phyloP scores from a whole-genome alignment of 306 rosid species.

The Cicer yamashitae region DNA sequence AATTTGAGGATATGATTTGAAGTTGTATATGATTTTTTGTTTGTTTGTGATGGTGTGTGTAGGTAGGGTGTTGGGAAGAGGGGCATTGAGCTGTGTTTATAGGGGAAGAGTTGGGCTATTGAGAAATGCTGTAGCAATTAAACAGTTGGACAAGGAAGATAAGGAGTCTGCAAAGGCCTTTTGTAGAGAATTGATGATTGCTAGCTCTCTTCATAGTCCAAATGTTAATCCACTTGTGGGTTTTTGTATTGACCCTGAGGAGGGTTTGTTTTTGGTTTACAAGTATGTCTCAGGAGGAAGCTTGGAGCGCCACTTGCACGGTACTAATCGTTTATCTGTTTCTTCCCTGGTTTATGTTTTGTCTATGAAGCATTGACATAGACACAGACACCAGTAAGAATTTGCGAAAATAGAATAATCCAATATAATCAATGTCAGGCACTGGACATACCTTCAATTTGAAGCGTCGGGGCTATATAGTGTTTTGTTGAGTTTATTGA shows the following conservation, averaged over 20 bases:
- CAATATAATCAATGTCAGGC: no score
- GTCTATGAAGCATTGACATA: no score
- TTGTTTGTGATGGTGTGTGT: slow-evolving; percentile 42
- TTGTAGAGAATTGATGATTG: slow-evolving; percentile 93
- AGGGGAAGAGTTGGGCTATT: slow-evolving; percentile 88
- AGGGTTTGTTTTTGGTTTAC: slow-evolving; percentile 90
- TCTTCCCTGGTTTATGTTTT: slow-evolving; percentile 17
- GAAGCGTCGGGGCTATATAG: no score
- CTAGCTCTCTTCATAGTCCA: slow-evolving; percentile 79
- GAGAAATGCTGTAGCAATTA: slow-evolving; percentile 83
- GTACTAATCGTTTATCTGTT: slow-evolving; percentile 31
- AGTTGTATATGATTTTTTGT: background rate
- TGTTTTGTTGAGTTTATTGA: slow-evolving; percentile 11
- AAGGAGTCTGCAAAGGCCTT: slow-evolving; percentile 91
- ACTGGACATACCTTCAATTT: no score
- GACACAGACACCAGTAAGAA: no score
- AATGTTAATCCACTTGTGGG: slow-evolving; percentile 82
- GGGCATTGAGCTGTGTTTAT: slow-evolving; percentile 91
- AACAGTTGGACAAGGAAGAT: slow-evolving; percentile 89
- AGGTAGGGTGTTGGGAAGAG: slow-evolving; percentile 97
- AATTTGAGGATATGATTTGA: no score
- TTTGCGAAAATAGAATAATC: no score
- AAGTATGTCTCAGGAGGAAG: slow-evolving; percentile 93
- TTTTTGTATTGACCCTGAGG: slow-evolving; percentile 84
- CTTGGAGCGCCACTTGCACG: slow-evolving; percentile 88